These are phyloP conservation scores for Fraxinus americana DNA, from an alignment of 257 asterid species.

Conservation along the genomic window DNA sequence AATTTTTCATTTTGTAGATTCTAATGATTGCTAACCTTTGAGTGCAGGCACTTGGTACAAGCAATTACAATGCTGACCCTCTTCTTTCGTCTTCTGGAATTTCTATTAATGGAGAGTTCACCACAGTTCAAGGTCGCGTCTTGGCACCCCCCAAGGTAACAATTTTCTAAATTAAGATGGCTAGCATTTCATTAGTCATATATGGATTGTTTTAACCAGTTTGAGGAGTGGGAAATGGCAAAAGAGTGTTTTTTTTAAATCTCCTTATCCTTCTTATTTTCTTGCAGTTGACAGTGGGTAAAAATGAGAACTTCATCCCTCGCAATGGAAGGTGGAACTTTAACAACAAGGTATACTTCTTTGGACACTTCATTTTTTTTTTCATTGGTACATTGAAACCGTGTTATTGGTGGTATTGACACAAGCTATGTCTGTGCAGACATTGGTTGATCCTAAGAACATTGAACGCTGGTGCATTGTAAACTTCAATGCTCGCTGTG, in stretches of 20 bases:
- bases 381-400: background rate
- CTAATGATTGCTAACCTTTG: constrained; percentile 2
- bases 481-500: constrained; percentile 65
- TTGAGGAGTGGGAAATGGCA: background rate
- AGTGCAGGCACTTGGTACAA: constrained; percentile 52
- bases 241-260: background rate
- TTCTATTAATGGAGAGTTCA: constrained; percentile 50
- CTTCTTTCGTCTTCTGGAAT: constrained; percentile 55
- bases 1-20: background rate
- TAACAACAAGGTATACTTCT: constrained; percentile 56
- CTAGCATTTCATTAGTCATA: background rate
- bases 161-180: background rate
- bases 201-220: background rate
- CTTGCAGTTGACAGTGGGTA: constrained; percentile 60
- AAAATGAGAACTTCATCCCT: constrained; percentile 45
- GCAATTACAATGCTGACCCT: constrained; percentile 55
- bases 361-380: background rate
- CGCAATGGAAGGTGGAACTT: constrained; percentile 75
- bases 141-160: constrained; percentile 64
- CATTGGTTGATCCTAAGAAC: constrained; percentile 41
- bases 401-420: constrained; percentile 12
- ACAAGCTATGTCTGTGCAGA: constrained; percentile 37
- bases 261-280: constrained; percentile 4
- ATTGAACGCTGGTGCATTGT: constrained; percentile 56
- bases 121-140: constrained; percentile 61